Evolutionary conservation across 148 eudicot genomes (phyloP), one percentile per base, ranked within the genome.

Genomic region (Cornus controversa): DNA sequence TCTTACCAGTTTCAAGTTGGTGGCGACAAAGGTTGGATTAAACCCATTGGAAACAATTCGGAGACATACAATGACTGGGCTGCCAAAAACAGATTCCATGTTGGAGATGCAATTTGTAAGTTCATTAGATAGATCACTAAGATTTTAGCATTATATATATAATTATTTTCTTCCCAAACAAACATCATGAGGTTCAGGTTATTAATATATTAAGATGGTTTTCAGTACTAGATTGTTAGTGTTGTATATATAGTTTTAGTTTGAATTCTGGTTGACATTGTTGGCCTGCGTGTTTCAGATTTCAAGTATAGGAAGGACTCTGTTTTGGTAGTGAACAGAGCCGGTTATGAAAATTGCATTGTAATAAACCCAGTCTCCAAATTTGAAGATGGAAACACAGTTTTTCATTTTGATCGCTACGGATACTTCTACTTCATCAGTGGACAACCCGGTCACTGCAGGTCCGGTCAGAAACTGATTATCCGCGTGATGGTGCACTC

Each of bases 371-470:
- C 94, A 15, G 74, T 86, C 71, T 75, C 81, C 37, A 85, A 80
- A 76, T 91, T 82, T 25, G 83, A 83, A 10, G 87, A 87, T 50
- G 98, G 93, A n/a, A 75, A 79, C 77, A 89, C 96, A 0, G 82
- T 82, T 24, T 87, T 87, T 53, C 42, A 79, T 83, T 85, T 93
- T 2, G 80, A 87, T 71, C 89, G 78, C 25, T 79, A 82, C 2
- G 98, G 94, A 15, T 90, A 84, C 81, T 87, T 86, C 81, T 90
- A 84, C 77, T 93, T 93, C 86, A 89, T 91, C 54, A 91, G 94
- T 65, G 98, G 96, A 40, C 77, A 80, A 62, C 81, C 86, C 23
- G 86, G 77, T 4, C 91, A 89, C 86, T 91, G 96, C 79, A 72
- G 78, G 36, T 76, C 83, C 2, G 94, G 96, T 29, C 96, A 93